Conservation (phyloP, 2,329 filamentous ascomycete genomes). For the Niveomyces coronatus region DNA sequence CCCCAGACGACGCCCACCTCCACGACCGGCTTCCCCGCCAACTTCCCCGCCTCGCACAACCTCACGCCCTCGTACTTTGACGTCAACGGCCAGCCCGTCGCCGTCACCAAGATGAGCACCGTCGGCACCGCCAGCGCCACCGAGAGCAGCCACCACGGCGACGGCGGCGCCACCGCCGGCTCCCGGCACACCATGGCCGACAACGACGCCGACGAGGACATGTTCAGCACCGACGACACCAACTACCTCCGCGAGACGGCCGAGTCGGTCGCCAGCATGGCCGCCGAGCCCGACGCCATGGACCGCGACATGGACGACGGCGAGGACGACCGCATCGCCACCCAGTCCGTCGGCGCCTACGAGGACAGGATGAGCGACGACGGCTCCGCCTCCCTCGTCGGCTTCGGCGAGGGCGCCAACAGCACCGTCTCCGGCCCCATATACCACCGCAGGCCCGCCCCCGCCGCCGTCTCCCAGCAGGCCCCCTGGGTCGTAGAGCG, state of each 20-base stretch:
- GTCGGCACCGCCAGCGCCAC: conserved; percentile 87
- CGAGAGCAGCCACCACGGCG: conserved; percentile 57
- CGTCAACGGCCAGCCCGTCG: conserved; percentile 56
- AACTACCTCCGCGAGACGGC: conserved; percentile 45
- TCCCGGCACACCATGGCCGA: conserved; percentile 44
- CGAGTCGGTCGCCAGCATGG: conserved; percentile 47
- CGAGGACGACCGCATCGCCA: conserved; percentile 27
- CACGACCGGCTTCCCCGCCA: conserved; percentile 31
- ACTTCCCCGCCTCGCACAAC: conserved; percentile 27
- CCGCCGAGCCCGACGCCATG: conserved; percentile 34
- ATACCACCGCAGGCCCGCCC: conserved; percentile 43
- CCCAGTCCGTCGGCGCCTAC: conserved; percentile 38
- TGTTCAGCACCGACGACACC: conserved; percentile 60
- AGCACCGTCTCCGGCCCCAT: conserved; percentile 75
- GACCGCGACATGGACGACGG: conserved; percentile 47
- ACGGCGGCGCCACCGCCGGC: conserved; percentile 39
- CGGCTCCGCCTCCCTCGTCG: conserved; percentile 72
- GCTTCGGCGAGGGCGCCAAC: conserved; percentile 84
- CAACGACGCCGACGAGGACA: conserved; percentile 54
- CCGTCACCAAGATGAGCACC: conserved; percentile 70
- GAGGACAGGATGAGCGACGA: conserved; percentile 79
- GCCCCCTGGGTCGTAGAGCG: conserved; percentile 36
- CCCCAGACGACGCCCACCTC: conserved; percentile 44
- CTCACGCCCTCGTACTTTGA: conserved; percentile 70
- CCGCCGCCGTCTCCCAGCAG: conserved; percentile 25